Evolutionary conservation across 768 basidiomycete genomes (phyloP), one percentile per base, ranked within the genome.

Genomic region (Amanita thiersii): DNA sequence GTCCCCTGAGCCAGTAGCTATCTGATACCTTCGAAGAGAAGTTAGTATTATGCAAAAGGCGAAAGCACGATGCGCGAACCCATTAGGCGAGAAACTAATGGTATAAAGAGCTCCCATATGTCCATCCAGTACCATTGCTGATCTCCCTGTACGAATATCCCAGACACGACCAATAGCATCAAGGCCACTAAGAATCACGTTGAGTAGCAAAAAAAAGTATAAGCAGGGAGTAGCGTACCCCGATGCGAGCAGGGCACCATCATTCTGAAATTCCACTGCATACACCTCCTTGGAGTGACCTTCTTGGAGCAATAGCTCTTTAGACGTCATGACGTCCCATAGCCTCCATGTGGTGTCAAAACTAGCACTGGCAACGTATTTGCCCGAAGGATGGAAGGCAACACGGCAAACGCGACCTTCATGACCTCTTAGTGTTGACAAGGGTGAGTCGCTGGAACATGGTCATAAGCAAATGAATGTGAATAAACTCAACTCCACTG

Each of bases 271-370:
- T 48, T 90, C 89, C n/a, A 99, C 73, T 1, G 89, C 69, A 56
- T 94, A 98, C 0, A 98, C 93, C 56, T 96, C 93, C 56, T 92
- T 93, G 3, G 91, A 91, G 56, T 99, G 96, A 0, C 96, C 96
- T 60, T 98, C 93, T 61, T 99, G 96, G 8, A 93, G 61, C 20
- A 94, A 64, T 8, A 99, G 58, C 53, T 96, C 90, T 58, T 79
- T 80, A 1, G 79, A 66, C 0, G 81, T 86, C 39, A 72, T 70
- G 10, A 91, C 83, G 60, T 99, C 94, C 96, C 96, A 99, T 39
- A 98, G 61, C 32, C 96, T 69, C 96, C 96, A 99, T 19, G 94
- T 88, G 11, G 89, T 94, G 60, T 99, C 96, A 52, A 93, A 98
- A 48, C 88, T 90, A 1, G 96, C 93, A 47, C 90, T 93, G 1